phyloP scores from a whole-genome alignment of 2,329 filamentous ascomycete species.

The Trichophyton benhamiae region DNA sequence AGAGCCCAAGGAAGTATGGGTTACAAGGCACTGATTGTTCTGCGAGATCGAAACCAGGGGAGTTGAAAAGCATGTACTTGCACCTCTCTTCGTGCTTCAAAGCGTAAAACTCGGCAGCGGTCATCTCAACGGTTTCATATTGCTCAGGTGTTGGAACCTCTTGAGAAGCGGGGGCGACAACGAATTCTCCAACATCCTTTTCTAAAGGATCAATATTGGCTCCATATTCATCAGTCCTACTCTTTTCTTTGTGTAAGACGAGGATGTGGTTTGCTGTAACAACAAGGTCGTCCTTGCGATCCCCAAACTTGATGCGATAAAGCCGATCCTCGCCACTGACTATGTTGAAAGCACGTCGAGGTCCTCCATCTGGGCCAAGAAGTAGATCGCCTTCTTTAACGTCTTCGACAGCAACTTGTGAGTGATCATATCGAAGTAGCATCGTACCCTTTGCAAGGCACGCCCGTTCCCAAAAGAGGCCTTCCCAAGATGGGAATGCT shows the following conservation, averaged over 20 bases:
- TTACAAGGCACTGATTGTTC: slow-evolving; percentile 16
- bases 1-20: slow-evolving; percentile 16
- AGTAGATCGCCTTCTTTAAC: slow-evolving; percentile 40
- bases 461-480: slow-evolving; percentile 71
- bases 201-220: neutral
- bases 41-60: slow-evolving; percentile 21
- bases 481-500: slow-evolving; percentile 93
- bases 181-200: neutral
- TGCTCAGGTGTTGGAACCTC: slow-evolving; percentile 15
- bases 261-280: slow-evolving; percentile 41
- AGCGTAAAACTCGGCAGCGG: slow-evolving; percentile 34
- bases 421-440: slow-evolving; percentile 35
- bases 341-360: slow-evolving; percentile 40
- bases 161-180: neutral
- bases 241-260: slow-evolving; percentile 31
- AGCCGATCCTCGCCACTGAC: slow-evolving; percentile 38
- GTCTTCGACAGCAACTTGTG: slow-evolving; percentile 37
- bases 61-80: slow-evolving; percentile 27
- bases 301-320: slow-evolving; percentile 38
- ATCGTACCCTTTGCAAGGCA: slow-evolving; percentile 29
- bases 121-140: slow-evolving; percentile 37
- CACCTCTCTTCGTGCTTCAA: slow-evolving; percentile 28
- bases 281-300: slow-evolving; percentile 36
- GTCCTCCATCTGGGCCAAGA: slow-evolving; percentile 37
- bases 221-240: slow-evolving; percentile 3